Evolutionary conservation across 768 basidiomycete genomes (phyloP), one percentile per base, ranked within the genome.

Genomic region (Clavulina sp.): DNA sequence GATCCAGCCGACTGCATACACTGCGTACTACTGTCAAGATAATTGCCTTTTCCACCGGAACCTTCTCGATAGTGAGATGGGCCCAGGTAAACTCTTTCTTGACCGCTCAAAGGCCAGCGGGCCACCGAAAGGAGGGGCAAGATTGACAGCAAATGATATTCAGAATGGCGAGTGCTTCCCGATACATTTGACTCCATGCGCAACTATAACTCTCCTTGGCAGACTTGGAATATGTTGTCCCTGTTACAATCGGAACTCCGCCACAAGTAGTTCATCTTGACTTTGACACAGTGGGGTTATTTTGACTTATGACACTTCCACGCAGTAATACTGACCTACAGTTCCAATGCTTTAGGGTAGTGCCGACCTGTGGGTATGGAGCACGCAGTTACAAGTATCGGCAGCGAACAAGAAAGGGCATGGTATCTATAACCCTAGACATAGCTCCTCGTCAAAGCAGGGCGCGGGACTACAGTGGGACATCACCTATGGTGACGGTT

Each of bases 401-500:
- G 41, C 26, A 9, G 41, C 30, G 16, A 49, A 54, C 24, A 24
- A 23, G 19, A 52, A 34, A 23, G 24, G 29, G 5, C 49, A 50
- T 31, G 34, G 18, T 7, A 30, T 54, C 24, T 54, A 54, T 28
- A 50, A 52, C 49, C 52, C 52, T 21, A 19, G 21, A 7, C 5
- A 7, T 4, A 52, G 50, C n/a, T 54, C 52, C 5, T 51, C 50
- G 7, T 29, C 52, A 21, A 49, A 50, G 26, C 24, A 23, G 9
- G 23, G 26, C 18, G 1, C 51, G 5, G 52, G 52, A 51, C 29
- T 40, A 5, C 32, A 30, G 19, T 54, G 48, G 49, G 51, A 49
- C n/a, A 54, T 54, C 49, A 34, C 49, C 28, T 54, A 54, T 32
- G 52, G 52, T 21, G 52, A 54, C 49, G 52, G 52, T n/a, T 26